Percentiles rank a stretch among this genome's conserved stretches.
phyloP scores from a whole-genome alignment of 83 land plant genomes.

The Thuja plicata region DNA sequence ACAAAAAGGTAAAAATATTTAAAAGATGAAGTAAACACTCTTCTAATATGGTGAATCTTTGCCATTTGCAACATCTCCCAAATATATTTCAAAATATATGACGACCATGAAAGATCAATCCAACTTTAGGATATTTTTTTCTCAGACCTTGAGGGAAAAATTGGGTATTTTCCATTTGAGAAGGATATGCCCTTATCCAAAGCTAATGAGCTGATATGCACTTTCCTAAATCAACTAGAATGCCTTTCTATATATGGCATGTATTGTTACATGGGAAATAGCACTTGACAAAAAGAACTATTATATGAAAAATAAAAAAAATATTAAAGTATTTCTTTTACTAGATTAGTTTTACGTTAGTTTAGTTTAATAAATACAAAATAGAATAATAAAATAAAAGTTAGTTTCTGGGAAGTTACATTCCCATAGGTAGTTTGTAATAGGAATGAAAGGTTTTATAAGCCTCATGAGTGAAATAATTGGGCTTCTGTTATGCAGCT shows the following conservation, averaged over 20 bases:
- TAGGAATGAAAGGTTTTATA: no score
- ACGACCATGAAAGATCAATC: neutral
- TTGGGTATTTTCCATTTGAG: neutral
- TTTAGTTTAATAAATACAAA: no score
- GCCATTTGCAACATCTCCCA: neutral
- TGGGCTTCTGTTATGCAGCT: no score
- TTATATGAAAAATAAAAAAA: neutral
- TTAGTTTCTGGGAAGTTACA: no score
- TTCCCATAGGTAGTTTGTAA: no score
- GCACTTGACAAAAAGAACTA: neutral
- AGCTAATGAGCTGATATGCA: neutral
- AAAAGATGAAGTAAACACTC: neutral
- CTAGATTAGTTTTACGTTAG: no score
- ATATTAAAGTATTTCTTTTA: no score
- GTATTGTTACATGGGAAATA: neutral
- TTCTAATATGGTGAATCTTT: neutral
- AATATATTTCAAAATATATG: neutral
- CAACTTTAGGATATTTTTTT: neutral
- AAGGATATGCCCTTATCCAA: neutral
- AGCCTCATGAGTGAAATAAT: no score
- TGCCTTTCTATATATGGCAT: neutral
- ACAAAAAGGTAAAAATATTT: neutral
- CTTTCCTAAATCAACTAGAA: neutral
- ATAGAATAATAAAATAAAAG: no score
- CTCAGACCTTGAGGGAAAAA: neutral